These are phyloP conservation scores for Penicillium sp. DNA, from an alignment of 2,329 filamentous ascomycete genomes.

Conservation along the genomic window DNA sequence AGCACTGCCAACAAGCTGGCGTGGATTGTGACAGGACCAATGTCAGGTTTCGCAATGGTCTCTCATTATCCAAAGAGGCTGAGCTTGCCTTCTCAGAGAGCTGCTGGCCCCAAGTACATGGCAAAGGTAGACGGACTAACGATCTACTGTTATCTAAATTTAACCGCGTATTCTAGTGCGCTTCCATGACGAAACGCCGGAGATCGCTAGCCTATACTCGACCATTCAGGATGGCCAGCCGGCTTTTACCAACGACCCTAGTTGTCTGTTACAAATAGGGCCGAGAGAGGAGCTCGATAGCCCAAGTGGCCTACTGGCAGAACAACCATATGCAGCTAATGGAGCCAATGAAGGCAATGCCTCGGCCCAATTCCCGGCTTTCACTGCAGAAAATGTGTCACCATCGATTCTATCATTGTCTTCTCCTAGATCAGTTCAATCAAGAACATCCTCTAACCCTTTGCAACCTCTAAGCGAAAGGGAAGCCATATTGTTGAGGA, in stretches of 20 bases:
- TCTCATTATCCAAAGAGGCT: constrained; percentile 10
- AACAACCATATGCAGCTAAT: neutral
- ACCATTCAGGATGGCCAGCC: neutral
- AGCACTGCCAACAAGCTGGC: constrained; percentile 15
- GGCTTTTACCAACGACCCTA: neutral
- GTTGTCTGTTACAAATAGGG: neutral
- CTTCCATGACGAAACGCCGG: constrained; percentile 23
- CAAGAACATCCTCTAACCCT: neutral
- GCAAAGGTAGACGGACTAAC: constrained; percentile 8
- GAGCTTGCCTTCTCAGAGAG: constrained; percentile 14
- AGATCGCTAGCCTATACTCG: constrained; percentile 15
- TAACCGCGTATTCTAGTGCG: constrained; percentile 10
- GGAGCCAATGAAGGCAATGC: neutral
- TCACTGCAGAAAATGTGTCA: neutral
- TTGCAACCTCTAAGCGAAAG: constrained; percentile 14
- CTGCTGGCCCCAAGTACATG: constrained; percentile 15
- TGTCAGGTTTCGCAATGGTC: constrained; percentile 21
- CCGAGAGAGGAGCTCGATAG: neutral
- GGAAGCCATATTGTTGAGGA: constrained; percentile 23
- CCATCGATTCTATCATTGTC: constrained; percentile 3
- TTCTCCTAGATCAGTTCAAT: constrained; percentile 1
- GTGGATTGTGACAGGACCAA: constrained; percentile 18
- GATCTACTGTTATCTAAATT: neutral
- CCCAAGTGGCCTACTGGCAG: neutral
- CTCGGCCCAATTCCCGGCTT: neutral